Evolutionary conservation across 345 rosid species (phyloP), one percentile per base, ranked within the genome.

Genomic region (Moricandia moricandioides): DNA sequence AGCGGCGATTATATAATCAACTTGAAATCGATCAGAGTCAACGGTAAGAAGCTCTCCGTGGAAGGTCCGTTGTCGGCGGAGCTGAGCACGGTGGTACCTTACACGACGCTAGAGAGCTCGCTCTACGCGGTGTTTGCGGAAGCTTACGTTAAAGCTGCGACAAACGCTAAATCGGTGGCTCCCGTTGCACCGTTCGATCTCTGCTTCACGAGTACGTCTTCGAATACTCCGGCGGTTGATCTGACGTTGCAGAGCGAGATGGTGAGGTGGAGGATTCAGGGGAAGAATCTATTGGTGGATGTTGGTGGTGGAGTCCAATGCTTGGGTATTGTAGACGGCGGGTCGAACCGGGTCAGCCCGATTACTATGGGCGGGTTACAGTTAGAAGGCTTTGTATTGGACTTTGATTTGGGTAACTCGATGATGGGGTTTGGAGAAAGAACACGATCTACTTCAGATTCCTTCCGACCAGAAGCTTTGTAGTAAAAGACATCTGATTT

Each of bases 171-270:
- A 45, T 51, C 84, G 74, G 85, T 71, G 1, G 74, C 80, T 29
- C 85, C 85, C 29, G 84, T 83, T 7, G 80, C 85, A 12, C 97
- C 96, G 6, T 93, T 93, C 63, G 80, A 62, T 31, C 78, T 67
- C 30, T 89, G 98, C 56, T 91, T 79, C 68, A 55, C 74, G 24
- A 71, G 76, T 0, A 10, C 67, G 49, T 24, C 51, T 17, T 29
- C 34, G 24, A 73, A 39, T 5, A 70, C 64, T 29, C 97, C 98
- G 2, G 78, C 55, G 12, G 83, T 91, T 34, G 96, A 89, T 4
- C 69, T 91, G 1, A 82, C 88, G 65, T 76, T 93, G 85, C 97
- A 93, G 74, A 93, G 97, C 76, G 91, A 91, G 86, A 83, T 93
- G 97, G 89, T 88, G 76, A 86, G 82, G 83, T 93, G 98, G 98